These are phyloP conservation scores for Cornus kousa DNA, from an alignment of 148 eudicot species.

Conservation along the genomic window DNA sequence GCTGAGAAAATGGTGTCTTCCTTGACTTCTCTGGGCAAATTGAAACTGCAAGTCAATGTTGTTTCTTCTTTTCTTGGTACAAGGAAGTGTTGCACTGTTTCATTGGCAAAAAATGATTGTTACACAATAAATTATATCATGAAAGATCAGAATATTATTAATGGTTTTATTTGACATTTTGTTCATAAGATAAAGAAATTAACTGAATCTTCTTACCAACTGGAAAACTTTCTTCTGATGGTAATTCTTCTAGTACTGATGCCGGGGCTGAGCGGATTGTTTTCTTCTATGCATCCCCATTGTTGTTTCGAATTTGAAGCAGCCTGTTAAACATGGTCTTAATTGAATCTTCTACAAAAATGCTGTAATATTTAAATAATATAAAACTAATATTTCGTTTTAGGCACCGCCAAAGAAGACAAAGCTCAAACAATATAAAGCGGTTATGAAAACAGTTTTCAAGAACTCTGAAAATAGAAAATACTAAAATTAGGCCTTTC, in stretches of 20 bases:
- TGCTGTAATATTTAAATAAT: not conserved
- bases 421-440: too few species aligned
- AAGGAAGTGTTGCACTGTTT: not conserved
- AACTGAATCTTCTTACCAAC: not conserved
- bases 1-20: not conserved
- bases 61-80: not conserved
- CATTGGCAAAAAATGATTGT: not conserved
- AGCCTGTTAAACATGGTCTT: constrained; percentile 1
- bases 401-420: not conserved
- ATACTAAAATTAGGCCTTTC: not conserved
- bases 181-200: not conserved
- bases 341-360: not conserved
- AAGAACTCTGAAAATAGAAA: not conserved
- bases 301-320: not conserved
- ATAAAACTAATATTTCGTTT: not conserved
- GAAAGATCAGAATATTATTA: not conserved
- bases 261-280: constrained; percentile 18
- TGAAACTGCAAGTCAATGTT: not conserved
- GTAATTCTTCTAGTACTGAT: constrained; percentile 14
- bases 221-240: constrained; percentile 12
- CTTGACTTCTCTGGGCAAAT: not conserved
- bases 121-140: too few species aligned
- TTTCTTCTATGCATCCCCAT: not conserved
- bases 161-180: too few species aligned
- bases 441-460: not conserved